phyloP scores from a whole-genome alignment of 2,329 filamentous ascomycete genomes.

The Fusarium xylarioides region DNA sequence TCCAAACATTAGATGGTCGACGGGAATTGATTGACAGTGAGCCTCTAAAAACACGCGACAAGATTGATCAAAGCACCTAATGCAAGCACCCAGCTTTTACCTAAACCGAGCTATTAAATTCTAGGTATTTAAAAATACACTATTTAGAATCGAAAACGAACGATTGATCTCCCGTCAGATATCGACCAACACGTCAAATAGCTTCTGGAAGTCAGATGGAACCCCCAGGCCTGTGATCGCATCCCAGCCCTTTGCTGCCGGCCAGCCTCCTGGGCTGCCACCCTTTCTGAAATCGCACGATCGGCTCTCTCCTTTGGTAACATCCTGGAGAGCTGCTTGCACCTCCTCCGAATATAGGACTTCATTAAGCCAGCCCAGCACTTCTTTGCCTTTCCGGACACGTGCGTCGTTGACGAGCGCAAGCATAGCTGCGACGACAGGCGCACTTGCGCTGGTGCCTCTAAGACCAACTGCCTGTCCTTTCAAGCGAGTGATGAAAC shows the following conservation, averaged over 20 bases:
- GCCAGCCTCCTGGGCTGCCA: conserved; percentile 53
- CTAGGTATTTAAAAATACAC: neutral
- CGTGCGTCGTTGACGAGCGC: conserved; percentile 64
- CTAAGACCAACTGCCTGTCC: conserved; percentile 43
- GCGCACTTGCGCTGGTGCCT: conserved; percentile 63
- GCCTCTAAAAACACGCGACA: neutral
- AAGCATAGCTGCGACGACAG: conserved; percentile 63
- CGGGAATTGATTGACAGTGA: neutral
- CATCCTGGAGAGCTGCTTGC: conserved; percentile 52
- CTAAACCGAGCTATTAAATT: neutral
- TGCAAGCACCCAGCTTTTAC: neutral
- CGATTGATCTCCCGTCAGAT: neutral
- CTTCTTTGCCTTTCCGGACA: conserved; percentile 57
- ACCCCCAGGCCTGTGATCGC: conserved; percentile 61
- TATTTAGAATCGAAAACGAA: neutral
- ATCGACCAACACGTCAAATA: conserved; percentile 48
- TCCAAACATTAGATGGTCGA: neutral
- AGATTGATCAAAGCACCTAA: neutral
- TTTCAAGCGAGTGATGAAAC: conserved; percentile 56
- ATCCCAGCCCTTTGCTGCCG: conserved; percentile 57
- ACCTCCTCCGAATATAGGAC: conserved; percentile 54
- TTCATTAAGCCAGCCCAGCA: conserved; percentile 64
- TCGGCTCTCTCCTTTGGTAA: conserved; percentile 51
- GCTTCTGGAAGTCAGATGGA: conserved; percentile 52
- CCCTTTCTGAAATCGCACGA: conserved; percentile 52